A percentile compares a stretch with the other conserved stretches of the same genome.
phyloP scores from a whole-genome alignment of 1,284 basidiomycete species.

The Leccinum subrobustum region DNA sequence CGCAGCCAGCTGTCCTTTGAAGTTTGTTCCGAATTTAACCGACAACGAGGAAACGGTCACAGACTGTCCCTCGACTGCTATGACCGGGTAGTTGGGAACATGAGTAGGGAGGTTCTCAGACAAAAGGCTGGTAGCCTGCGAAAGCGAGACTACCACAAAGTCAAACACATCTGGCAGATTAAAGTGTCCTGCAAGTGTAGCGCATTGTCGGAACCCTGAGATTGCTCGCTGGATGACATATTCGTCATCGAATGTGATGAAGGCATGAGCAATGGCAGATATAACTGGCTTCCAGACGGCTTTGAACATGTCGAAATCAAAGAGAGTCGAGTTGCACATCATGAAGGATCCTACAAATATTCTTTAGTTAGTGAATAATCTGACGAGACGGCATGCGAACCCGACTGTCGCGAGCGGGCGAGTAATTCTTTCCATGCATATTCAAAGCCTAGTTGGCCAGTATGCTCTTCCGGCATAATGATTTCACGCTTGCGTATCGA shows the following conservation, averaged over 20 bases:
- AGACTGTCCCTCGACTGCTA: slow-evolving; percentile 90
- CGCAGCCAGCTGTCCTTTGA: slow-evolving; percentile 95
- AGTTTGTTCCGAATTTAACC: slow-evolving; percentile 92
- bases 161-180: slow-evolving; percentile 94
- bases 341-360: slow-evolving; percentile 64
- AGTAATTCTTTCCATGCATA: slow-evolving; percentile 98
- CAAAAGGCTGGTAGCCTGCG: slow-evolving; percentile 82
- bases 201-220: slow-evolving; percentile 94
- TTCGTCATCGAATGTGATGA: slow-evolving; percentile 96
- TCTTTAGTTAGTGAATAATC: slow-evolving; percentile 7
- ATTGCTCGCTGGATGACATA: slow-evolving; percentile 95
- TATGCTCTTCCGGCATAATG: slow-evolving; percentile 97
- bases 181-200: slow-evolving; percentile 89
- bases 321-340: slow-evolving; percentile 74
- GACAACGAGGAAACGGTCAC: slow-evolving; percentile 92
- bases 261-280: slow-evolving; percentile 88
- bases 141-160: slow-evolving; percentile 90
- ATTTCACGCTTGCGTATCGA: slow-evolving; percentile 95
- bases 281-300: slow-evolving; percentile 90
- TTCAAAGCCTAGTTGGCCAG: slow-evolving; percentile 95
- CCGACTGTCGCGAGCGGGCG: slow-evolving; percentile 76
- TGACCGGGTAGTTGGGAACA: slow-evolving; percentile 82
- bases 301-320: slow-evolving; percentile 94
- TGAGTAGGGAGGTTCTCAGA: slow-evolving; percentile 72
- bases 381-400: slow-evolving; percentile 40